Evolutionary conservation across 768 basidiomycete genomes (phyloP).

Genomic region (Suillus placidus): DNA sequence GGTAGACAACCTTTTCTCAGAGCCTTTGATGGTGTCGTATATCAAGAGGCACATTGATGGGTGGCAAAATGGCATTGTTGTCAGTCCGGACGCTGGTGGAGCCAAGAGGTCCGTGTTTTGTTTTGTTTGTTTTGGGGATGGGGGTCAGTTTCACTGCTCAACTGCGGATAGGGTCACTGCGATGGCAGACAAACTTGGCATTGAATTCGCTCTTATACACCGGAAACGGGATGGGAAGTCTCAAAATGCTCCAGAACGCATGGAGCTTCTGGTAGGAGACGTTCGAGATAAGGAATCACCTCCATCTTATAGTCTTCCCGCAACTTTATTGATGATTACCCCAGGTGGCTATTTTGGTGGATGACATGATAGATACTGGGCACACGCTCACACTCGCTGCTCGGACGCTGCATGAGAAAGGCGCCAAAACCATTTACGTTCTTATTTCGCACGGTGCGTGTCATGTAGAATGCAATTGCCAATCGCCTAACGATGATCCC

Average conservation of each 20-base stretch:
- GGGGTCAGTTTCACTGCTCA: conserved; percentile 6
- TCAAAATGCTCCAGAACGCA: conserved; percentile 68
- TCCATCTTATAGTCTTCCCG: conserved; percentile 1
- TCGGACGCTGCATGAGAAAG: conserved; percentile 84
- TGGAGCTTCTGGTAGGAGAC: conserved; percentile 95
- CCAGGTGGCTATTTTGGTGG: conserved; percentile 91
- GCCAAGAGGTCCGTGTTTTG: conserved; percentile 84
- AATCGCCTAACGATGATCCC: conserved; percentile 12
- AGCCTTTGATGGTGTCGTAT: conserved; percentile 92
- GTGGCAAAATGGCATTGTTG: conserved; percentile 90
- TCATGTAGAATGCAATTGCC: conserved; percentile 5
- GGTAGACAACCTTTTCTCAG: conserved; percentile 96
- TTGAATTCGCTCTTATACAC: conserved; percentile 96
- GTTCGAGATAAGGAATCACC: conserved; percentile 79
- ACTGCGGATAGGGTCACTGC: conserved; percentile 72
- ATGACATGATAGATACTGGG: conserved; percentile 99
- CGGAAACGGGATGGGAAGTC: conserved; percentile 78
- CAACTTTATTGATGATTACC: conserved; percentile 8
- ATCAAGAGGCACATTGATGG: conserved; percentile 84
- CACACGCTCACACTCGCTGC: conserved; percentile 85
- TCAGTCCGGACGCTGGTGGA: conserved; percentile 97
- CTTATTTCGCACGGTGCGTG: conserved; percentile 87
- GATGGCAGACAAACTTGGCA: conserved; percentile 92
- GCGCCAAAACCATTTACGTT: conserved; percentile 84
- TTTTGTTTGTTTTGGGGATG: not conserved